phyloP scores from a whole-genome alignment of 306 rosid species.

The Trifolium repens region DNA sequence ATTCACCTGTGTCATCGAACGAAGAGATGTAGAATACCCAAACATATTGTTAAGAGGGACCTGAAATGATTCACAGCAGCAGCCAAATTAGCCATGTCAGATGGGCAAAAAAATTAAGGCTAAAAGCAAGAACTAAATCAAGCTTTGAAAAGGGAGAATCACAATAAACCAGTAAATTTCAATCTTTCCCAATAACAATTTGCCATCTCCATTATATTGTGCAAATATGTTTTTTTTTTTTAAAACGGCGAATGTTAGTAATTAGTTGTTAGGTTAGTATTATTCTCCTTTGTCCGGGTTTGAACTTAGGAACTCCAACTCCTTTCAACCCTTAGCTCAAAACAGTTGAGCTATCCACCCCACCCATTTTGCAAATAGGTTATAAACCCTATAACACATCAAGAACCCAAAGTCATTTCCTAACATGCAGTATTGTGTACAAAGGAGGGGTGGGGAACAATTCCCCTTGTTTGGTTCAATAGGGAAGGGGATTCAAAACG shows the following conservation, averaged over 20 bases:
- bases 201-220: too few species aligned
- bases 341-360: too few species aligned
- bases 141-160: not conserved
- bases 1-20: slow-evolving; percentile 94
- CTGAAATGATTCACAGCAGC: slow-evolving; percentile 51
- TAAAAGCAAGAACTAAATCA: not conserved
- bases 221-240: not conserved
- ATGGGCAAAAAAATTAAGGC: not conserved
- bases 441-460: not conserved
- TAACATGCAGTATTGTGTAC: not conserved
- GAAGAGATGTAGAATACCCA: slow-evolving; percentile 89
- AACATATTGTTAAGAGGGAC: slow-evolving; percentile 97
- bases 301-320: too few species aligned
- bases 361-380: not conserved
- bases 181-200: not conserved
- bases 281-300: too few species aligned
- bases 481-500: not conserved
- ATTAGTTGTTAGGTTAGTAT: too few species aligned
- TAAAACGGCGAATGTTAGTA: too few species aligned
- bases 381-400: not conserved
- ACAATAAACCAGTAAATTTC: slow-evolving; percentile 6
- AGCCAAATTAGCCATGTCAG: slow-evolving; percentile 32
- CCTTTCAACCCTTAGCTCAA: too few species aligned
- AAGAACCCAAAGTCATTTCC: slow-evolving; percentile 14
- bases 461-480: not conserved